phyloP scores from a whole-genome alignment of 371 early-diverging fungal species.

The Umbelopsis sp. region DNA sequence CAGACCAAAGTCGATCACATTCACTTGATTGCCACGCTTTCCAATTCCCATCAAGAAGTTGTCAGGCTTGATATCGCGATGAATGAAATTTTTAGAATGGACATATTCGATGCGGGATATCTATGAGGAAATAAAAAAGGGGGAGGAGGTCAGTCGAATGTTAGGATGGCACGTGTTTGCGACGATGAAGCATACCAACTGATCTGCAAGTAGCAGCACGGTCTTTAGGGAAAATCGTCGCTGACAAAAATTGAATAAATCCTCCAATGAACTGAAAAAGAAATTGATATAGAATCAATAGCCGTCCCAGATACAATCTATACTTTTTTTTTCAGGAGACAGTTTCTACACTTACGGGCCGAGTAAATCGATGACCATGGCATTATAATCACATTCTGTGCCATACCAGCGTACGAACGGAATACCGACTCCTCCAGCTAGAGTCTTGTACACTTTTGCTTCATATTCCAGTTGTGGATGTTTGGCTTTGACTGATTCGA shows the following conservation, averaged over 20 bases:
- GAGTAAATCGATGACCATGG: slow-evolving; percentile 94
- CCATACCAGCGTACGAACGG: slow-evolving; percentile 89
- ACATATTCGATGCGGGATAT: slow-evolving; percentile 96
- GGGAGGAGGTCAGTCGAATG: not conserved
- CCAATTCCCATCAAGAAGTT: slow-evolving; percentile 98
- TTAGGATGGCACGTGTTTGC: not conserved
- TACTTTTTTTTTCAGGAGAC: not conserved
- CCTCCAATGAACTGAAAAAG: slow-evolving; percentile 64
- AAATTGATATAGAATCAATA: slow-evolving; percentile 38
- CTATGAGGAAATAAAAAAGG: slow-evolving; percentile 44
- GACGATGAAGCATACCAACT: slow-evolving; percentile 71
- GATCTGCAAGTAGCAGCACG: slow-evolving; percentile 94
- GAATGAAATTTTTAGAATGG: slow-evolving; percentile 86
- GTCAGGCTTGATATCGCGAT: slow-evolving; percentile 92
- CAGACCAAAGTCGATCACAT: slow-evolving; percentile 98
- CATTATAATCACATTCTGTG: slow-evolving; percentile 82
- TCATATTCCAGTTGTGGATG: slow-evolving; percentile 94
- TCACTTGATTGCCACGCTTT: slow-evolving; percentile 86
- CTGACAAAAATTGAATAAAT: slow-evolving; percentile 96
- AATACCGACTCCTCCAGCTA: slow-evolving; percentile 90
- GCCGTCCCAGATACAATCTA: not conserved
- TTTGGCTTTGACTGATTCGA: slow-evolving; percentile 81
- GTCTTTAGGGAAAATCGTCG: slow-evolving; percentile 96
- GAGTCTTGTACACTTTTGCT: slow-evolving; percentile 82
- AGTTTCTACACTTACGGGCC: slow-evolving; percentile 69